Percentiles rank a stretch among this genome's conserved stretches.
Conservation (phyloP, 495 filamentous ascomycete species). For the Gamarada debralockiae region DNA sequence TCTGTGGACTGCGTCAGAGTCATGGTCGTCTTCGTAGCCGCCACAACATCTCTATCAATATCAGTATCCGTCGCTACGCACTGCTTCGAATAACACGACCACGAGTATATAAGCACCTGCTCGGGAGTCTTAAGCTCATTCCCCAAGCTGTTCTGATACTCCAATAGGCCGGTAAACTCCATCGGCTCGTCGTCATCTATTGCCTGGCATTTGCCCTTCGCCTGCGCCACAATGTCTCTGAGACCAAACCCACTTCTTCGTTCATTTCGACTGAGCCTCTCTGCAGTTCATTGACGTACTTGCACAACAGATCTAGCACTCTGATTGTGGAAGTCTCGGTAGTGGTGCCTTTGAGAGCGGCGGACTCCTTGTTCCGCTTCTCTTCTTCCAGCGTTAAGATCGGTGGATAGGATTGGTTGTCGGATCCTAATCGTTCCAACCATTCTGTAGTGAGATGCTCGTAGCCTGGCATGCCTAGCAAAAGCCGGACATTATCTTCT, state of each 20-base stretch:
- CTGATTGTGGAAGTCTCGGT: neutral
- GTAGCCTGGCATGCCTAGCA: neutral
- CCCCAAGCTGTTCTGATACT: neutral
- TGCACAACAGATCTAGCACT: neutral
- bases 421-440: neutral
- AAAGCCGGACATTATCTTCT: too few relatives aligned
- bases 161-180: neutral
- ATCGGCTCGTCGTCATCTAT: neutral
- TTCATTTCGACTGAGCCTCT: neutral
- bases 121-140: neutral
- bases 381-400: too few relatives aligned
- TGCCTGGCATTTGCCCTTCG: neutral
- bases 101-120: neutral
- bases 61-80: neutral
- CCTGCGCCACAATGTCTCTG: neutral
- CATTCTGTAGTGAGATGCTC: neutral
- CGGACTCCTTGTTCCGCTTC: too few relatives aligned
- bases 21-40: neutral
- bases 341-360: too few relatives aligned
- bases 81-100: neutral
- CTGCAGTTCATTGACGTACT: neutral
- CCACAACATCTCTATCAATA: neutral
- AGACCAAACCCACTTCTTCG: neutral
- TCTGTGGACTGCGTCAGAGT: too few relatives aligned
- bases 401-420: neutral